Conservation (phyloP, 768 basidiomycete genomes). For the Boletellus ananas region DNA sequence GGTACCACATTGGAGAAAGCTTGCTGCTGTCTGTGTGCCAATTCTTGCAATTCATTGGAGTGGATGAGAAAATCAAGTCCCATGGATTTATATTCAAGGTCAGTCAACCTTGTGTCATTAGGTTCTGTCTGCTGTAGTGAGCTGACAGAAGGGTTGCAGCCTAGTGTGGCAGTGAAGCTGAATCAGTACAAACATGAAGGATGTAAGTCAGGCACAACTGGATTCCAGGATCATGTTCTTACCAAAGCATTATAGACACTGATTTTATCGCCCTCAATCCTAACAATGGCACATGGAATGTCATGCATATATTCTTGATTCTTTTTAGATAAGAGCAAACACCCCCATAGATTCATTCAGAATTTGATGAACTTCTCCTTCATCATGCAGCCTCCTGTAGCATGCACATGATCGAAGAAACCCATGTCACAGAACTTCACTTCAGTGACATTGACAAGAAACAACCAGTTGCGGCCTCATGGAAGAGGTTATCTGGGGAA, state of each 20-base stretch:
- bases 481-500: neutral
- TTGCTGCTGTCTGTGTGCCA: neutral
- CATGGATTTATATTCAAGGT: no score
- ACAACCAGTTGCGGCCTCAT: neutral
- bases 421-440: neutral
- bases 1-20: conserved; percentile 4
- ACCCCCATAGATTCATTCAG: neutral
- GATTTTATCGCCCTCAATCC: neutral
- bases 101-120: no score
- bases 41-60: conserved; percentile 1
- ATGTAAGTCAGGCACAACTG: no score
- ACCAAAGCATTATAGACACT: neutral
- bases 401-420: neutral
- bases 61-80: neutral
- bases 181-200: no score
- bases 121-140: no score
- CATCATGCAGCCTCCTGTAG: neutral
- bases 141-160: no score
- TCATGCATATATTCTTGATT: neutral
- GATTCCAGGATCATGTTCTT: no score
- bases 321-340: neutral
- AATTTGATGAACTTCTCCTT: neutral
- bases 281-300: neutral
- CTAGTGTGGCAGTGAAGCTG: no score
- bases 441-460: neutral